Evolutionary conservation across 2,329 filamentous ascomycete species (phyloP).

Genomic region (Paraphaeosphaeria sporulosa): DNA sequence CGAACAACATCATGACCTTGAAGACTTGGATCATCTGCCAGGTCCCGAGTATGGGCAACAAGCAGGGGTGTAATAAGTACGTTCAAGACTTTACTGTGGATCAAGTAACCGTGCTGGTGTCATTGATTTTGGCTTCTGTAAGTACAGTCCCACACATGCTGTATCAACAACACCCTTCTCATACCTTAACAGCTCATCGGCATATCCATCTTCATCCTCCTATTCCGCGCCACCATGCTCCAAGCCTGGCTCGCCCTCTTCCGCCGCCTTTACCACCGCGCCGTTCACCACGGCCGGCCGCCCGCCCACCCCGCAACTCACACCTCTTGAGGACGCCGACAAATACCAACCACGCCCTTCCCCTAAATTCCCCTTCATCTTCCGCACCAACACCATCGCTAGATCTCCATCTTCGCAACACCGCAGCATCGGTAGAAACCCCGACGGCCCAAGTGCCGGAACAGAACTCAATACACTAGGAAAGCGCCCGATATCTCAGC

Average conservation of each 20-base stretch:
- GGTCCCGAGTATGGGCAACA: slow-evolving; percentile 29
- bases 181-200: slow-evolving; percentile 40
- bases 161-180: background rate
- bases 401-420: background rate
- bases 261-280: slow-evolving; percentile 16
- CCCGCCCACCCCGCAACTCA: slow-evolving; percentile 24
- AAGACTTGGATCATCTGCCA: slow-evolving; percentile 38
- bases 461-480: slow-evolving; percentile 1
- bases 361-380: slow-evolving; percentile 3
- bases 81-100: slow-evolving; percentile 31
- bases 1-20: slow-evolving; percentile 25
- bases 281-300: slow-evolving; percentile 13
- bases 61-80: slow-evolving; percentile 34
- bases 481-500: slow-evolving; percentile 5
- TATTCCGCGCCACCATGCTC: slow-evolving; percentile 37
- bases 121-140: slow-evolving; percentile 38
- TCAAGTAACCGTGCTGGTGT: slow-evolving; percentile 25
- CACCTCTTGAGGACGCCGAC: slow-evolving; percentile 27
- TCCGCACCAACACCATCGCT: background rate
- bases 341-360: slow-evolving; percentile 15
- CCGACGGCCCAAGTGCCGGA: background rate
- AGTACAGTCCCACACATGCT: slow-evolving; percentile 15
- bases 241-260: slow-evolving; percentile 35
- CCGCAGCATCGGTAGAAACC: background rate
- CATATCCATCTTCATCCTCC: slow-evolving; percentile 45